Conservation (phyloP, 371 early-diverging fungal genomes). For the Mucor plumbeus region DNA sequence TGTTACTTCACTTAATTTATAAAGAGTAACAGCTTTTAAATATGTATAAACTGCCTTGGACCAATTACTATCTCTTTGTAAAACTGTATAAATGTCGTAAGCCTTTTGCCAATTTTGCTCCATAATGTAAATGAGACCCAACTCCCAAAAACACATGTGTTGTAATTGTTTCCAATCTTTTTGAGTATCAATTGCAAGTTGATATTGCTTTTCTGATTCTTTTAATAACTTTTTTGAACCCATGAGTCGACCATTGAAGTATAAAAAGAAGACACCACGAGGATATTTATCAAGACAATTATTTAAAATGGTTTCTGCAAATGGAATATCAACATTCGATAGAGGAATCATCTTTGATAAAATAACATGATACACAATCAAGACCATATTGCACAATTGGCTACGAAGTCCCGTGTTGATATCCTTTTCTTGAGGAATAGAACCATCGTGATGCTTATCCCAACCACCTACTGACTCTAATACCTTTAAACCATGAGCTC, state of each 20-base stretch:
- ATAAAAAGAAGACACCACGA: conserved; percentile 68
- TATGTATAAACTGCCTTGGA: conserved; percentile 77
- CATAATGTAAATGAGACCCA: conserved; percentile 54
- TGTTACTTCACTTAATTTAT: conserved; percentile 27
- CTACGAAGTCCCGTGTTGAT: conserved; percentile 42
- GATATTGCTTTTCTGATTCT: conserved; percentile 57
- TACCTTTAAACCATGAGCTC: conserved; percentile 65
- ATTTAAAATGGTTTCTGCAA: conserved; percentile 51
- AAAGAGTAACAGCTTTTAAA: conserved; percentile 61
- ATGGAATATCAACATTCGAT: conserved; percentile 49
- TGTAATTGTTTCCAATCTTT: conserved; percentile 78
- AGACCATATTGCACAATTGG: conserved; percentile 64
- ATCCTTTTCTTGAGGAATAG: neutral
- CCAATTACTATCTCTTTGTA: conserved; percentile 77
- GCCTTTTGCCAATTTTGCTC: conserved; percentile 62
- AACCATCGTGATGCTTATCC: conserved; percentile 17
- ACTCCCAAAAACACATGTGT: conserved; percentile 82
- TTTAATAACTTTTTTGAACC: conserved; percentile 52
- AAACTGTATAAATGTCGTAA: conserved; percentile 53
- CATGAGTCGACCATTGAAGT: conserved; percentile 61
- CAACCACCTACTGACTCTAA: conserved; percentile 65
- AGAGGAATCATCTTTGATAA: conserved; percentile 64
- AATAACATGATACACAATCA: conserved; percentile 72
- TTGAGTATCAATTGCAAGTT: conserved; percentile 47
- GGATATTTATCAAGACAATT: conserved; percentile 55